phyloP scores from a whole-genome alignment of 176 grass and related monocot species.

The Hordeum marinum region DNA sequence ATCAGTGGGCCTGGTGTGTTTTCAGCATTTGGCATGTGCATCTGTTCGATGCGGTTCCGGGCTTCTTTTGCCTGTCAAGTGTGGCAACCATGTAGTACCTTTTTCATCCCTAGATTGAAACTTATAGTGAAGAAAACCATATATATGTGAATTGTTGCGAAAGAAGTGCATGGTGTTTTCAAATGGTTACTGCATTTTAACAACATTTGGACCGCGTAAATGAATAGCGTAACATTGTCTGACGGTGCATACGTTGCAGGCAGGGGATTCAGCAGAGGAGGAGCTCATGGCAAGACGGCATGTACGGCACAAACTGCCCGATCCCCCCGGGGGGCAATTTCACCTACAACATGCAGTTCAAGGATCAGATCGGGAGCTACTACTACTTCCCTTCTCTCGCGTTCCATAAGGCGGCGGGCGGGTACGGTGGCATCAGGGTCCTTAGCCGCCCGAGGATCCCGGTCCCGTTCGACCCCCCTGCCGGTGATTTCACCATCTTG shows the following conservation, averaged over 20 bases:
- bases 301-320: conserved; percentile 83
- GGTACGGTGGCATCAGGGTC: conserved; percentile 80
- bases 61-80: neutral
- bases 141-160: neutral
- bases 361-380: conserved; percentile 94
- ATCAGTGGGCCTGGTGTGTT: conserved; percentile 7
- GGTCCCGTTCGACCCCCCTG: conserved; percentile 72
- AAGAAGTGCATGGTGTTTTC: neutral
- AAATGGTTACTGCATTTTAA: neutral
- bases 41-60: conserved; percentile 2
- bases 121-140: neutral
- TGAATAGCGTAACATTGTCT: neutral
- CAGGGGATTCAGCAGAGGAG: conserved; percentile 88
- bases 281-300: conserved; percentile 93
- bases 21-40: conserved; percentile 31
- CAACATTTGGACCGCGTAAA: neutral
- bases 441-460: conserved; percentile 81
- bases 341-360: conserved; percentile 85
- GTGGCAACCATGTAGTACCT: neutral
- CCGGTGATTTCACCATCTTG: conserved; percentile 71
- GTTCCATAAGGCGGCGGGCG: conserved; percentile 84
- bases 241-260: conserved; percentile 21
- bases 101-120: too few species aligned
- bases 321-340: conserved; percentile 83
- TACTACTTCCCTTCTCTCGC: conserved; percentile 91